Conservation (phyloP, 768 basidiomycete genomes). For the Psilocybe cyanescens region DNA sequence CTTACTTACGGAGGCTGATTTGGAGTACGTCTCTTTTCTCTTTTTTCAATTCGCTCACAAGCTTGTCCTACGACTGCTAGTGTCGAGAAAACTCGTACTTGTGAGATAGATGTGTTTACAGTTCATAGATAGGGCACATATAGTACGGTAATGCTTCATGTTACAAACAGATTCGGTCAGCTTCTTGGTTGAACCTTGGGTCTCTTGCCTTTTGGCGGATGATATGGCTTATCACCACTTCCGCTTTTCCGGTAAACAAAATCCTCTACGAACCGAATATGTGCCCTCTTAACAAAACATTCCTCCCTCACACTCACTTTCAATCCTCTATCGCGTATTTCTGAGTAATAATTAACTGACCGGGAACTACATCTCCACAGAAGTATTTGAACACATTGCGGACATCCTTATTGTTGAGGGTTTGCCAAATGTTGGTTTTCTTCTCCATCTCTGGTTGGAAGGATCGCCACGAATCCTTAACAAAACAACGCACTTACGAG, state of each 20-base stretch:
- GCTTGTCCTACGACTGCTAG: no score
- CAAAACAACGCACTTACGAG: background rate
- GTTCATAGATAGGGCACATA: no score
- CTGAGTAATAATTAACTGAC: background rate
- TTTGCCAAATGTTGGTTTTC: background rate
- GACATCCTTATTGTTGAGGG: background rate
- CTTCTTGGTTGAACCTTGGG: no score
- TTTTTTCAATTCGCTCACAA: no score
- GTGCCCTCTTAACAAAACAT: background rate
- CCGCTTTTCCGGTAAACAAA: background rate
- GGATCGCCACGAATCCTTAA: background rate
- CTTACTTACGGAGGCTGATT: background rate
- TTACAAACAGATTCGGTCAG: no score
- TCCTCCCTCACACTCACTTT: background rate
- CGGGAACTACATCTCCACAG: background rate
- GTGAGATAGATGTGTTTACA: no score
- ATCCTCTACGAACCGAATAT: background rate
- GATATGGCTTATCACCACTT: no score
- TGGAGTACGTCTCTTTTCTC: no score
- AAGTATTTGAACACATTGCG: background rate
- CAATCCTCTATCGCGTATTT: background rate
- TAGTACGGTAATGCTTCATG: no score
- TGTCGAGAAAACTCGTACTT: no score
- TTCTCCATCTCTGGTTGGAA: background rate
- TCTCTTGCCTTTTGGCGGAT: no score